Evolutionary conservation across 345 rosid species (phyloP), one percentile per base, ranked within the genome.

Genomic region (Camelina laxa): DNA sequence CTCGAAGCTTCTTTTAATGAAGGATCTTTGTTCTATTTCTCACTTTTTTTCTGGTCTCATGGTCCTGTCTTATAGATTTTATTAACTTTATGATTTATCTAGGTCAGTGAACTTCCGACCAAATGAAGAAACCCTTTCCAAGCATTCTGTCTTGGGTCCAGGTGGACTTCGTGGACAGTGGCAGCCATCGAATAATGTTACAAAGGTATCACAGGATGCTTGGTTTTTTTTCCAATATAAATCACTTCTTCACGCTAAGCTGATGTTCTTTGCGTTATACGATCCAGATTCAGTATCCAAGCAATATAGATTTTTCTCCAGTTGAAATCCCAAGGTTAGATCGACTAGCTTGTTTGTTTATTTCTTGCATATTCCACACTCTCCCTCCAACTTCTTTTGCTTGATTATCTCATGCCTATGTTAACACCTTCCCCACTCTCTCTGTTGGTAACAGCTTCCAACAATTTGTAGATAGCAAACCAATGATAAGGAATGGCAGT

Each of bases 61-160:
- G 49, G 57, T 59, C 12, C 58, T 66, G n/a, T 31, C 74, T 78
- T 8, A 65, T 39, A 10, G 14, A 31, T 47, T 41, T 65, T 10
- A 2, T 59, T 65, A 21, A 41, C 21, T 66, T 64, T 56, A 58
- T 9, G 35, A 60, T 63, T 60, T 66, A 24, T 82, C 72, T 82
- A 92, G 99, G 81, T 86, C 92, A 63, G 78, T 95, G 73, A 88
- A 79, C 67, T 78, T 76, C 36, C 84, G 75, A 42, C 97, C 97
- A 33, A 92, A 76, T 64, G 91, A 89, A 44, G 97, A 95, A 81
- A 86, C 92, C 58, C 97, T 95, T 39, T 89, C 96, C 24, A 89
- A 82, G 80, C 97, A 95, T 82, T 92, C 99, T 63, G 83, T 95
- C 75, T 78, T 95, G 67, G 99, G 99, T 70, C 93, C 97, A 54